phyloP scores from a whole-genome alignment of 164 flowering plant genomes.

The Sextonia rubra region DNA sequence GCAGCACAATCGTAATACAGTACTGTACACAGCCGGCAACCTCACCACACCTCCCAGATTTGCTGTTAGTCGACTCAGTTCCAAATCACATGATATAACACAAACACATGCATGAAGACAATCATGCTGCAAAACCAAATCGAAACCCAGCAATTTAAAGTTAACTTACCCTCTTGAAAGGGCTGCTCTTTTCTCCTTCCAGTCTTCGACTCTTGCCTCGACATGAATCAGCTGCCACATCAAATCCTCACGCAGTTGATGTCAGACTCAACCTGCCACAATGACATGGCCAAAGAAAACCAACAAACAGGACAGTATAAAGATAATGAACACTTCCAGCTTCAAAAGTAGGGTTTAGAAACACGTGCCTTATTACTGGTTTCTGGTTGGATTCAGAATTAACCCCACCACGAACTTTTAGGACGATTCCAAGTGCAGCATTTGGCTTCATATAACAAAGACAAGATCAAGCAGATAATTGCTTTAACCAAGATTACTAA shows the following conservation, averaged over 20 bases:
- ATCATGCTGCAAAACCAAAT: conserved; percentile 10
- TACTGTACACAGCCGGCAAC: conserved; percentile 7
- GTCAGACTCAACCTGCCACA: conserved; percentile 20
- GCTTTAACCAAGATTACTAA: neutral
- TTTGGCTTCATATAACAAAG: conserved; percentile 13
- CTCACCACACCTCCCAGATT: neutral
- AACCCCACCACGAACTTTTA: conserved; percentile 16
- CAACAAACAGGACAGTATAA: conserved; percentile 14
- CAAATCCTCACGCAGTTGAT: conserved; percentile 11
- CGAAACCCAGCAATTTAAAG: conserved; percentile 34
- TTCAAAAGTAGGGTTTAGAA: neutral
- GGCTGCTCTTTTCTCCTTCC: conserved; percentile 1
- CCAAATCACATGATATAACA: neutral
- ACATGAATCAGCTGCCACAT: neutral
- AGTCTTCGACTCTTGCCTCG: neutral
- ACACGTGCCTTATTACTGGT: conserved; percentile 22
- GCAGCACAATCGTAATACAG: conserved; percentile 4
- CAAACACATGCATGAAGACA: neutral
- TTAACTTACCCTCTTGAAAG: conserved; percentile 8
- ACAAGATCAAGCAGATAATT: neutral
- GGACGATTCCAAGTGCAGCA: conserved; percentile 17
- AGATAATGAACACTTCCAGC: conserved; percentile 8
- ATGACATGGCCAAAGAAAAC: neutral
- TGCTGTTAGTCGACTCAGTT: neutral
- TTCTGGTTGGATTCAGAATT: conserved; percentile 15